Percentiles rank a stretch among this genome's conserved stretches.
Conservation (phyloP, 148 eudicot species). For the Heliosperma pusillum region DNA sequence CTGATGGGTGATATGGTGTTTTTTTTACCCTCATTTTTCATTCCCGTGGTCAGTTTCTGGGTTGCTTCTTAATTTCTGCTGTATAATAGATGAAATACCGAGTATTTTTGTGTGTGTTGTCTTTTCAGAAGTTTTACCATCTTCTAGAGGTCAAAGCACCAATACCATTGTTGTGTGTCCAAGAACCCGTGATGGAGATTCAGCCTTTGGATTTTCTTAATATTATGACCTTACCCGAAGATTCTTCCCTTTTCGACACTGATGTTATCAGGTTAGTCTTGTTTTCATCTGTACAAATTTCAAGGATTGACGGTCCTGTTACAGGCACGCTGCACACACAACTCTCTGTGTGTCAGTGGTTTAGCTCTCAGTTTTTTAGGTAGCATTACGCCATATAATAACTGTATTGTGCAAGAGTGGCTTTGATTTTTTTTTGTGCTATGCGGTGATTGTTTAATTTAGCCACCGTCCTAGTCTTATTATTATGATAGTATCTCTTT, state of each 20-base stretch:
- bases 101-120: constrained; percentile 7
- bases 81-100: neutral
- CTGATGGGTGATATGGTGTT: neutral
- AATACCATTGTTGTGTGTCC: constrained; percentile 46
- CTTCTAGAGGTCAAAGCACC: constrained; percentile 63
- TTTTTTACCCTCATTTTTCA: neutral
- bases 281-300: neutral
- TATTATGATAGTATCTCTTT: too few species aligned
- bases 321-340: neutral
- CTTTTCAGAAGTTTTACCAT: constrained; percentile 41
- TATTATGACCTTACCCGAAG: constrained; percentile 72
- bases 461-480: too few species aligned
- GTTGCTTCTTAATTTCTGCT: constrained; percentile 7
- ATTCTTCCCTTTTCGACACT: constrained; percentile 58
- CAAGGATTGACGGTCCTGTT: too few species aligned
- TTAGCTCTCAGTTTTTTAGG: neutral
- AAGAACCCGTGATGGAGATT: constrained; percentile 42
- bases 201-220: constrained; percentile 57
- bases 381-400: neutral
- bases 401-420: too few species aligned
- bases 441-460: too few species aligned
- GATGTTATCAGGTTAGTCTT: constrained; percentile 63
- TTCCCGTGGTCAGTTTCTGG: neutral
- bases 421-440: too few species aligned
- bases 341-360: neutral